Conservation (phyloP, 345 rosid species). For the Punica granatum region DNA sequence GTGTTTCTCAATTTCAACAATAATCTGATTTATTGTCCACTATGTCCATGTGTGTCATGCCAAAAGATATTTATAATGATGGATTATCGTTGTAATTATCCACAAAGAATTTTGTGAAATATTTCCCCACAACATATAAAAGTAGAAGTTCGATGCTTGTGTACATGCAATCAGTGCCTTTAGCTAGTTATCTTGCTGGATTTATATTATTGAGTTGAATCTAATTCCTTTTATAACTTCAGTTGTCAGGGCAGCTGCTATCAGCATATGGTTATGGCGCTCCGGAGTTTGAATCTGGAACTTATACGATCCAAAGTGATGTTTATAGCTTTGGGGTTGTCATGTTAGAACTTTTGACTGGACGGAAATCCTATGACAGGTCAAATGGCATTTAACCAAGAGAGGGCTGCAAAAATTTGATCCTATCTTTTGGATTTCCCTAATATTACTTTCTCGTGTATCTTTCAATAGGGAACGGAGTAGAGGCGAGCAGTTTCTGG, state of each 20-base stretch:
- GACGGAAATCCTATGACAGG: constrained; percentile 84
- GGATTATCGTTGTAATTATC: neutral
- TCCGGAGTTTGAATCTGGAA: constrained; percentile 92
- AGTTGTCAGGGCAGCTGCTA: constrained; percentile 88
- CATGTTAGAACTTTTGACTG: constrained; percentile 95
- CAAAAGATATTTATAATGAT: neutral
- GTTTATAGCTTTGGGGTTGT: constrained; percentile 96
- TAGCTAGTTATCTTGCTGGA: neutral
- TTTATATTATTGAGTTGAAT: neutral
- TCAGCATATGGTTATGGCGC: constrained; percentile 88
- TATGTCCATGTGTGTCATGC: neutral
- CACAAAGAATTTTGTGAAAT: neutral
- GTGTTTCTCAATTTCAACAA: constrained; percentile 4
- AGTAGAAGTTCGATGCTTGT: neutral
- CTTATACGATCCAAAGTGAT: constrained; percentile 80
- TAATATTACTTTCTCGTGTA: neutral
- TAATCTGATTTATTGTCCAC: neutral
- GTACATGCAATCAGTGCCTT: neutral
- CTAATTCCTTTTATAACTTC: constrained; percentile 17
- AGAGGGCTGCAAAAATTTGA: neutral
- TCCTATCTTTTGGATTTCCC: neutral
- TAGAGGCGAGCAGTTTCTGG: constrained; percentile 86
- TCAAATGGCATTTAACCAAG: constrained; percentile 14
- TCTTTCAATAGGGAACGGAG: constrained; percentile 40
- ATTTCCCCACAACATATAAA: neutral